These are phyloP conservation scores for Penicillium cinerascens DNA, from an alignment of 495 filamentous ascomycete species.

Conservation along the genomic window DNA sequence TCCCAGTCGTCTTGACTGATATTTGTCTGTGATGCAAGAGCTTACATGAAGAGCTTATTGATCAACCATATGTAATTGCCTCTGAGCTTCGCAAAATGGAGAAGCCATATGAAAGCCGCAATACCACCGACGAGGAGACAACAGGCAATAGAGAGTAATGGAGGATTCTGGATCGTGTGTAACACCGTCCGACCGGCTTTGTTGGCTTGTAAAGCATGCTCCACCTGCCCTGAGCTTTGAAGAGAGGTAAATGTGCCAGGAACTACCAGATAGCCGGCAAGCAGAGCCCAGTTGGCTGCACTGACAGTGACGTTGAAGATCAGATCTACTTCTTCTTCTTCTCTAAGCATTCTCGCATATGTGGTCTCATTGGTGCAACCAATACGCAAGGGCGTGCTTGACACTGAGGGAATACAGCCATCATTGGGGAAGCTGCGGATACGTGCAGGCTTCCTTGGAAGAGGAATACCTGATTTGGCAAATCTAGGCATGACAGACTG, in stretches of 20 bases:
- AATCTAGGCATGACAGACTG: not conserved
- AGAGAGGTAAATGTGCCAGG: conserved; percentile 30
- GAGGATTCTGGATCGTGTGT: conserved; percentile 6
- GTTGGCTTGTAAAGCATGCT: not conserved
- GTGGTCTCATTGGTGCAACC: conserved; percentile 2
- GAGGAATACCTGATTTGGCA: not conserved
- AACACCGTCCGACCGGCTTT: conserved; percentile 2
- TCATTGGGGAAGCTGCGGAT: not conserved
- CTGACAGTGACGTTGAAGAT: conserved; percentile 25
- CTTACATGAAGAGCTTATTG: conserved; percentile 8
- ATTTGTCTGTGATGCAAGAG: not conserved
- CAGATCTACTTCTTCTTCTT: conserved; percentile 18
- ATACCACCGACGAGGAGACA: conserved; percentile 1
- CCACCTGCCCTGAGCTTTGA: conserved; percentile 14
- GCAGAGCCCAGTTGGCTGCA: conserved; percentile 28
- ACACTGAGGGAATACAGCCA: not conserved
- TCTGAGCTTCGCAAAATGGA: conserved; percentile 2
- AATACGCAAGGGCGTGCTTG: not conserved
- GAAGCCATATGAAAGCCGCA: conserved; percentile 1
- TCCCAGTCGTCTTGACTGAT: no score
- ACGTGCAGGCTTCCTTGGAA: not conserved
- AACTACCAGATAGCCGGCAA: conserved; percentile 30
- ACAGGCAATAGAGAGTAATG: conserved; percentile 4
- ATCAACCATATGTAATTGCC: conserved; percentile 5
- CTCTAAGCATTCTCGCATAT: conserved; percentile 29